phyloP scores from a whole-genome alignment of 2,329 filamentous ascomycete species.

The Epichloe coenophiala region DNA sequence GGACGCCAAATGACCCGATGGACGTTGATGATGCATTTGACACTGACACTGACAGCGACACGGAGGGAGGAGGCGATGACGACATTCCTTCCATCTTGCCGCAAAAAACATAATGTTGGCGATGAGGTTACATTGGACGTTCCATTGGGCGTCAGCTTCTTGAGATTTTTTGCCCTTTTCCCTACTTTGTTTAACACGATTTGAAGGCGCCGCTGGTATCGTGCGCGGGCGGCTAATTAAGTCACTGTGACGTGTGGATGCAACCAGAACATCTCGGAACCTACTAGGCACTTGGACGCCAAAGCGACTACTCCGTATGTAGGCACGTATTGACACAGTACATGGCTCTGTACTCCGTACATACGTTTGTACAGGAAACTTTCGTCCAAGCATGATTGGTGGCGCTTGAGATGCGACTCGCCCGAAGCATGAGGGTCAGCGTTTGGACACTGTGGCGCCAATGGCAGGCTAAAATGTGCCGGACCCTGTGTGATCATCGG shows the following conservation, averaged over 20 bases:
- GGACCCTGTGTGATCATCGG: background rate
- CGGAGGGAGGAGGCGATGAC: slow-evolving; percentile 10
- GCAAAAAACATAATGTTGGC: background rate
- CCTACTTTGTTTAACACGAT: background rate
- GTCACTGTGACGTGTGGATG: background rate
- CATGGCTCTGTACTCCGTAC: too few relatives aligned
- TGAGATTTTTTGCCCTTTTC: background rate
- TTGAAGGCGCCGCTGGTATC: background rate
- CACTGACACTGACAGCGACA: slow-evolving; percentile 5
- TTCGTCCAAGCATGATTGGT: background rate
- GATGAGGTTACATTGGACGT: background rate
- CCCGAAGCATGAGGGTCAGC: slow-evolving; percentile 1
- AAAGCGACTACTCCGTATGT: too few relatives aligned
- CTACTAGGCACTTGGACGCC: too few relatives aligned
- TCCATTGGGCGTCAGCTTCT: background rate
- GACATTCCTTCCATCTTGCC: slow-evolving; percentile 16
- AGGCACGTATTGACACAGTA: too few relatives aligned
- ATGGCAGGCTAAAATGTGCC: slow-evolving; percentile 4
- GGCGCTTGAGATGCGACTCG: background rate
- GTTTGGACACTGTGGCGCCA: slow-evolving; percentile 6
- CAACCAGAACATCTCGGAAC: too few relatives aligned
- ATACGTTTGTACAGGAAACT: background rate
- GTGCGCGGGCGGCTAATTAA: background rate
- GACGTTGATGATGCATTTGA: slow-evolving; percentile 4
- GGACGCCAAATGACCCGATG: slow-evolving; percentile 15